These are phyloP conservation scores for Hericium erinaceus DNA, from an alignment of 768 basidiomycete species.

Conservation along the genomic window DNA sequence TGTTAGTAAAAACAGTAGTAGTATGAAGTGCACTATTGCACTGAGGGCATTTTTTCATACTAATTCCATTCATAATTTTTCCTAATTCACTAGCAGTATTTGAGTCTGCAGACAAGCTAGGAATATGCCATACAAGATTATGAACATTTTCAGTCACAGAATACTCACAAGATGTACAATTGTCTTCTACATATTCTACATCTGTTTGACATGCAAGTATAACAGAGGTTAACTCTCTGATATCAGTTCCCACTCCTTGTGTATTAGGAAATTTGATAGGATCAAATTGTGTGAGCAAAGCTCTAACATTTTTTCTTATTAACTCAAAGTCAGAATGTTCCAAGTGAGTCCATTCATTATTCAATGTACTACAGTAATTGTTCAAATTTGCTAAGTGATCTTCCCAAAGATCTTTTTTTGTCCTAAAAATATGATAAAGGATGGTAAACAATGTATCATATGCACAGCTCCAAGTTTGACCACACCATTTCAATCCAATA, in stretches of 20 bases:
- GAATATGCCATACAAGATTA: background rate
- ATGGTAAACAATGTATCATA: conserved; percentile 4
- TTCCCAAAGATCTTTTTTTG: background rate
- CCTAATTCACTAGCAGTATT: background rate
- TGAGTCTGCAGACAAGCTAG: too few species aligned
- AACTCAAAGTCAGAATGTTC: background rate
- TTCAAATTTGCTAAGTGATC: background rate
- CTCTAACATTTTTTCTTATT: background rate
- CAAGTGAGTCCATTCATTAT: background rate
- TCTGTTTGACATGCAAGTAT: background rate
- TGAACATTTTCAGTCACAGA: background rate
- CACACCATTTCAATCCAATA: background rate
- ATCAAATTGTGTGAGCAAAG: background rate
- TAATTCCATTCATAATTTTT: background rate
- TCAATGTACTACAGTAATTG: background rate
- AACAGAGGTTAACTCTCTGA: background rate
- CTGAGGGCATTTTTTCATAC: background rate
- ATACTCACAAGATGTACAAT: background rate
- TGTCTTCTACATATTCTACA: background rate
- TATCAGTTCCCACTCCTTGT: background rate
- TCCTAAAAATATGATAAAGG: background rate
- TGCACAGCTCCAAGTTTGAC: conserved; percentile 4
- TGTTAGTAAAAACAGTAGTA: background rate
- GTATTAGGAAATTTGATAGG: background rate
- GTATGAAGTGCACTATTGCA: background rate